These are phyloP conservation scores for Paulownia fortunei DNA, from an alignment of 257 asterid species.

Conservation along the genomic window DNA sequence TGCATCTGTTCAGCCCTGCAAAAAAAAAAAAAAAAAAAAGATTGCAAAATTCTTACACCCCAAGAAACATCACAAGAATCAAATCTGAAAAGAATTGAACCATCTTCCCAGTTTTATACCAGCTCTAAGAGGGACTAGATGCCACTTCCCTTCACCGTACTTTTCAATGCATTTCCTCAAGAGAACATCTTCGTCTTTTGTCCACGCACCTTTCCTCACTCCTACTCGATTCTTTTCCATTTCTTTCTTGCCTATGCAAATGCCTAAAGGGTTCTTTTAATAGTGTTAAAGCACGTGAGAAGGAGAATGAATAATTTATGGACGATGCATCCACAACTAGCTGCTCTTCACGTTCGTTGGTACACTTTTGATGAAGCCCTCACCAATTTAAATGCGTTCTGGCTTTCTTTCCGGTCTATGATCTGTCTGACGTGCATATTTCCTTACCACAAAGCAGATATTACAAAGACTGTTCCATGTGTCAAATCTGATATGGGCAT, in stretches of 20 bases:
- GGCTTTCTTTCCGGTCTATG: too few species aligned
- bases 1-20: conserved; percentile 51
- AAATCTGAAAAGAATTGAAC: too few species aligned
- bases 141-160: conserved; percentile 64
- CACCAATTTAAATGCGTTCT: too few species aligned
- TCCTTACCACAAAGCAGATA: too few species aligned
- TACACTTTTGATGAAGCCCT: too few species aligned
- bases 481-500: too few species aligned
- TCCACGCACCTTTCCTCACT: conserved; percentile 57
- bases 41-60: background rate
- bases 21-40: background rate
- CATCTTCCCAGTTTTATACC: background rate
- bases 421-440: too few species aligned
- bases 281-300: background rate
- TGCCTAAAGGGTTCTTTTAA: too few species aligned
- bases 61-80: background rate
- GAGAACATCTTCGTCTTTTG: conserved; percentile 47
- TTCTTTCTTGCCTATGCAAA: background rate
- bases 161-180: conserved; percentile 38
- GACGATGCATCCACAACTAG: too few species aligned
- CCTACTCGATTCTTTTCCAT: conserved; percentile 3
- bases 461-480: background rate
- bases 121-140: conserved; percentile 46
- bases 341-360: too few species aligned
- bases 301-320: background rate